Base-by-base conservation (phyloP, 805 yeast genomes). In the Kregervanrija pseudodelftensis region DNA sequence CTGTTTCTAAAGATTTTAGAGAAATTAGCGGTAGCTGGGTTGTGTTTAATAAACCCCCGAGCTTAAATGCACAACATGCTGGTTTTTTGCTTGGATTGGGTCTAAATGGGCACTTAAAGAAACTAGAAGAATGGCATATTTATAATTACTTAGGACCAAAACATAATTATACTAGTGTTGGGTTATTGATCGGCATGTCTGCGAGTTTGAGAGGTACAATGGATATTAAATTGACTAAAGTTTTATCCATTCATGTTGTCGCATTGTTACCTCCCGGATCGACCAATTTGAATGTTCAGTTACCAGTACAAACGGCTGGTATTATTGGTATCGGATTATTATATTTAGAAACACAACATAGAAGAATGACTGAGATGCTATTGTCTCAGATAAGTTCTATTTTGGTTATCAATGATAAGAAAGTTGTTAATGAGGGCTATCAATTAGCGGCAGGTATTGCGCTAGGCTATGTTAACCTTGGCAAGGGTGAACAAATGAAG, bases 41-140 rank as follows among this genome's bases (percentile, higher is more conserved):
- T 33, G 83, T 84, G 1, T 88, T 85, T 59, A 87, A 87, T 54
- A 83, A 81, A 52, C 96, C 96, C 0, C 73, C 74, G 1, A 72
- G 67, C 4, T 60, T 85, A 31, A 80, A 78, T 52, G 76, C 95
- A 0, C 90, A 86, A 49, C 96, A 90, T 67, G 97, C 96, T 16
- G 99, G 99, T 0, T 89, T 93, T 53, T 64, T 93, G n/a, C 65
- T 88, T 14, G 99, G 97, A 0, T 68, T 93, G 22, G 99, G 99
- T 0, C 66, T 93, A 30, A 87, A 87, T 63, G 98, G 98, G 0
- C 96, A 90, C 59, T 65, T 93, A 54, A 79, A 76, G 45, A 72
- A 73, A 36, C 65, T 93, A 22, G 98, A 91, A 56, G 96, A 93
- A 61, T 93, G 98, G 97, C 96, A 90, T 59, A 85, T 91, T 30